Percentiles rank a stretch among this genome's conserved stretches.
Conservation (phyloP, 2,329 filamentous ascomycete genomes). For the Aspergillus udagawae region DNA sequence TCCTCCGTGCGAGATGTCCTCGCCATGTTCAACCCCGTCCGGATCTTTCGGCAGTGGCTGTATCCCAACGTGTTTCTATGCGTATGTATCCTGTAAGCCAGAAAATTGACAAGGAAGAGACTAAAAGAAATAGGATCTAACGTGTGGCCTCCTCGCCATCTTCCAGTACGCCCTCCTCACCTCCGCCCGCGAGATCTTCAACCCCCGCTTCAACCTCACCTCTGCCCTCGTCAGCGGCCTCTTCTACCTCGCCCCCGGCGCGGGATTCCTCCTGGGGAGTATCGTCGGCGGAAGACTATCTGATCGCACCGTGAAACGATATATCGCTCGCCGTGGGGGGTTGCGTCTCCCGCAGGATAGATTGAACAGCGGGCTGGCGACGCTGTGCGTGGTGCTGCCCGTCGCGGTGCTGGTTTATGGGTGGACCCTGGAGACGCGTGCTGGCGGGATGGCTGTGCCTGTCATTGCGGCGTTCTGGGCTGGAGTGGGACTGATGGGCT, state of each 20-base stretch:
- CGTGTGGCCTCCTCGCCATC: conserved; percentile 55
- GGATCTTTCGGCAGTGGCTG: conserved; percentile 57
- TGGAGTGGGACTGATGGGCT: conserved; percentile 67
- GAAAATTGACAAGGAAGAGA: conserved; percentile 22
- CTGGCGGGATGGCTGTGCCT: conserved; percentile 55
- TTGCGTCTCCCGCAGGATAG: conserved; percentile 65
- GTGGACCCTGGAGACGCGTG: conserved; percentile 56
- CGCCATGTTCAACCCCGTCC: conserved; percentile 58
- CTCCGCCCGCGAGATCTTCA: conserved; percentile 67
- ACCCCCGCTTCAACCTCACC: conserved; percentile 66
- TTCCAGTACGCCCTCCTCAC: conserved; percentile 69
- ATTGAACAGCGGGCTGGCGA: conserved; percentile 55
- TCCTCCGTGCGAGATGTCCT: conserved; percentile 35
- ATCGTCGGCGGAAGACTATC: conserved; percentile 67
- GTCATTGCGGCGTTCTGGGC: conserved; percentile 70
- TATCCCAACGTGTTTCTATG: conserved; percentile 66
- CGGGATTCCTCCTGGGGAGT: conserved; percentile 65
- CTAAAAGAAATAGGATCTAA: conserved; percentile 31
- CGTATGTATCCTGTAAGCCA: conserved; percentile 41
- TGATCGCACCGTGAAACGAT: conserved; percentile 62
- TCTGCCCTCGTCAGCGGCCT: conserved; percentile 64
- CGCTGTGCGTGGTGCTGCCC: conserved; percentile 56
- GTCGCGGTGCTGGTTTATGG: conserved; percentile 64
- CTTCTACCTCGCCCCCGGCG: conserved; percentile 71
- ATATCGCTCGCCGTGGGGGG: conserved; percentile 56